phyloP scores from a whole-genome alignment of 805 yeast genomes.

The Saccharomycopsis vini region DNA sequence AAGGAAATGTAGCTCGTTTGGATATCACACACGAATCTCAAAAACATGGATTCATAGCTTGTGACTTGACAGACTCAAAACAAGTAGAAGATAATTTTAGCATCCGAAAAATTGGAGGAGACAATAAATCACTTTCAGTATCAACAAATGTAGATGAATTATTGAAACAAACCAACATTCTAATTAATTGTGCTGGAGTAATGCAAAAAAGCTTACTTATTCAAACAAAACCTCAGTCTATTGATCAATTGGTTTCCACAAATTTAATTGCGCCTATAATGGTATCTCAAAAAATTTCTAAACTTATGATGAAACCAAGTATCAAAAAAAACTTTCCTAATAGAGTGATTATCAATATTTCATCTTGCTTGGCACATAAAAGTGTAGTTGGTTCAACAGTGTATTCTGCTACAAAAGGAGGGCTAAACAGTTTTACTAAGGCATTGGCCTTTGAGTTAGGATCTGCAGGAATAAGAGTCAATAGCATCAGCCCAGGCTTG shows the following conservation, averaged over 20 bases:
- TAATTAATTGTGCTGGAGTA: constrained; percentile 46
- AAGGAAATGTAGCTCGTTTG: constrained; percentile 20
- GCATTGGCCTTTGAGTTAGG: constrained; percentile 53
- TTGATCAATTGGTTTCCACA: constrained; percentile 36
- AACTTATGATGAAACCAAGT: constrained; percentile 38
- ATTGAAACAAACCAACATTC: constrained; percentile 21
- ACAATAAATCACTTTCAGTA: neutral
- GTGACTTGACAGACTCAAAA: constrained; percentile 26
- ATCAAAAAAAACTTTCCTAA: constrained; percentile 11
- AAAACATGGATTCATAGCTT: constrained; percentile 27
- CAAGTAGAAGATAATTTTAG: neutral
- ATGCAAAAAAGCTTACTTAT: constrained; percentile 47
- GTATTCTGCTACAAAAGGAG: constrained; percentile 66
- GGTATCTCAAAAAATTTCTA: constrained; percentile 42
- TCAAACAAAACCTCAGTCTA: constrained; percentile 27
- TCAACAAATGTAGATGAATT: neutral
- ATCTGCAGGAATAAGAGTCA: constrained; percentile 45
- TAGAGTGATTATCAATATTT: constrained; percentile 42
- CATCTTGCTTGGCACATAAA: constrained; percentile 51
- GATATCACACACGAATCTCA: constrained; percentile 15
- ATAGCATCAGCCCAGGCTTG: constrained; percentile 61
- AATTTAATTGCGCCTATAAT: constrained; percentile 58
- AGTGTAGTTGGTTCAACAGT: constrained; percentile 47
- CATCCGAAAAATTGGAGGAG: neutral
- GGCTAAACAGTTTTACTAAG: constrained; percentile 52